A percentile compares a stretch with the other conserved stretches of the same genome.
phyloP scores from a whole-genome alignment of 2,329 filamentous ascomycete genomes.

The Blastomyces emzantsi region DNA sequence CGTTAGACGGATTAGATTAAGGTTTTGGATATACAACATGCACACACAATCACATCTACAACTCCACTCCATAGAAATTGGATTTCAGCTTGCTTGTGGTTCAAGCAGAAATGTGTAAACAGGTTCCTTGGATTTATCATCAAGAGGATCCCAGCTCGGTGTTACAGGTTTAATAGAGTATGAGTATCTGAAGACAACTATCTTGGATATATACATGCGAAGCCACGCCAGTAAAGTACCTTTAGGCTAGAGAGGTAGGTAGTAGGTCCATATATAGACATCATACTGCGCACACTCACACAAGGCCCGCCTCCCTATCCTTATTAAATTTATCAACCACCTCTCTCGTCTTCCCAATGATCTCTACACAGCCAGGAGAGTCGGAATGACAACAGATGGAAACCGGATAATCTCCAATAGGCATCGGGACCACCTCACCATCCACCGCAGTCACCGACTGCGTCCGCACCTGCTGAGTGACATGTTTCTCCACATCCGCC shows the following conservation, averaged over 20 bases:
- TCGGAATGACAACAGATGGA: slow-evolving; percentile 43
- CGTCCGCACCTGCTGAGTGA: slow-evolving; percentile 36
- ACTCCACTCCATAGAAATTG: slow-evolving; percentile 5
- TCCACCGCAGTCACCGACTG: slow-evolving; percentile 36
- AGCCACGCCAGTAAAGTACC: neutral
- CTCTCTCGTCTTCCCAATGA: slow-evolving; percentile 33
- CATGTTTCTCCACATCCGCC: slow-evolving; percentile 35
- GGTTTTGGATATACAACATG: neutral
- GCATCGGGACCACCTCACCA: slow-evolving; percentile 32
- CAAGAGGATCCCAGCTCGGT: neutral
- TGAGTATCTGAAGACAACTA: neutral
- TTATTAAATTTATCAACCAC: slow-evolving; percentile 38
- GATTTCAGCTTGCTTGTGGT: neutral
- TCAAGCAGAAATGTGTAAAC: neutral
- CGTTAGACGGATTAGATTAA: neutral
- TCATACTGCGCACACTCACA: neutral
- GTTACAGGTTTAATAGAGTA: neutral
- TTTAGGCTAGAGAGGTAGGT: neutral
- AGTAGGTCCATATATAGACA: neutral
- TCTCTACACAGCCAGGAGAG: slow-evolving; percentile 39
- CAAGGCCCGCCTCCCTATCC: slow-evolving; percentile 14
- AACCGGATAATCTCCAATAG: slow-evolving; percentile 35
- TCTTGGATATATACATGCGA: neutral
- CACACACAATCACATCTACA: neutral
- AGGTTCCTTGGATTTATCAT: neutral